Base-by-base conservation (phyloP, 2,329 filamentous ascomycete species). In the Talaromyces sp. region DNA sequence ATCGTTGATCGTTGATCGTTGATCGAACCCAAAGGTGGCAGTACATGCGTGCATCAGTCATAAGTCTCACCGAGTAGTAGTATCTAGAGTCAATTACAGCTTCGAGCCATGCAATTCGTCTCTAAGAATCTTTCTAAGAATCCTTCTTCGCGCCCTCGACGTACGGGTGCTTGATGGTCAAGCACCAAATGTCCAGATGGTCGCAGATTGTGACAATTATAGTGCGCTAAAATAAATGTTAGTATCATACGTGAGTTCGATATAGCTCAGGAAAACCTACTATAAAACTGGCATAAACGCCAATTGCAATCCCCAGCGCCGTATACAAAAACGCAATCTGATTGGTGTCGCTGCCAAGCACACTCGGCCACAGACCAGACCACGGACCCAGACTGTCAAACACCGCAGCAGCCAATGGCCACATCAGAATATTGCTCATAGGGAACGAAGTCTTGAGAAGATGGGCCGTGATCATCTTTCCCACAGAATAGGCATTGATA, bases 151-250 rank as follows among this genome's bases (percentile, higher is more conserved):
- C 59, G 52, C 71, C 74, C 60, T 81, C 79, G 39, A 80, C 72
- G 63, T 82, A 81, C 0, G 85, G 85, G 70, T 98, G 88, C 84
- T 99, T 99, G 79, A 99, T 99, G 1, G 91, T 96, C 73, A 99
- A 81, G 73, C 95, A 99, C 92, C 92, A 98, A 67, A 99, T 99
- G 73, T 99, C 95, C 64, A 98, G 83, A 74, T 96, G 96, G 75
- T 99, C 95, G 78, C 95, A 99, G 69, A 99, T 98, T 32, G 92
- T 96, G 63, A 95, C 92, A 67, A 99, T 97, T 61, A 98, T 93
- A 73, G 98, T 95, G 33, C 96, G 77, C 81, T 82, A 61, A 25
- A 49, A n/a, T 25, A 17, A 28, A 6, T 47, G 11, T 62, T 32
- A 65, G 65, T 47, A 65, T 55, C 22, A 27, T 32, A 13, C 27